phyloP scores from a whole-genome alignment of 2,329 filamentous ascomycete genomes.

The Alternaria ethzedia region DNA sequence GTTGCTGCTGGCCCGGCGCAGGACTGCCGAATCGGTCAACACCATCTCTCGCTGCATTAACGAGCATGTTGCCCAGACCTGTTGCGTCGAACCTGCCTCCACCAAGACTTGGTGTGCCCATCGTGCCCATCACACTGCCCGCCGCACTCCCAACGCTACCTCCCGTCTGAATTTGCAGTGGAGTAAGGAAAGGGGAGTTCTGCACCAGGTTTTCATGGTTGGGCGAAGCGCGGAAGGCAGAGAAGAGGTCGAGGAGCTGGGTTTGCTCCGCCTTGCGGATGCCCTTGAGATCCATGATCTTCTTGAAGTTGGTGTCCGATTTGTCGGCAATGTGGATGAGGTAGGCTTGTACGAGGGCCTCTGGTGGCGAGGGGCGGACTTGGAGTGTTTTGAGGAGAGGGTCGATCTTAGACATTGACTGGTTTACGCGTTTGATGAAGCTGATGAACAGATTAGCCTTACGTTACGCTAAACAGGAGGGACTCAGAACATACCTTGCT shows the following conservation, averaged over 20 bases:
- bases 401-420: constrained; percentile 85
- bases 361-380: constrained; percentile 86
- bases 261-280: constrained; percentile 81
- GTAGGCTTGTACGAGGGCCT: constrained; percentile 95
- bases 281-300: constrained; percentile 94
- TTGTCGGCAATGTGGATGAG: constrained; percentile 95
- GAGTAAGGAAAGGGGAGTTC: constrained; percentile 45
- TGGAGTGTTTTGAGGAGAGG: constrained; percentile 95
- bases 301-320: constrained; percentile 93
- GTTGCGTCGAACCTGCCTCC: constrained; percentile 74
- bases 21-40: constrained; percentile 75
- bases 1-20: constrained; percentile 41
- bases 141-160: constrained; percentile 51
- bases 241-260: constrained; percentile 87
- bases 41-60: constrained; percentile 85
- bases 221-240: constrained; percentile 75
- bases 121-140: constrained; percentile 48
- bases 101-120: constrained; percentile 46
- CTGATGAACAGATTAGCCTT: constrained; percentile 52
- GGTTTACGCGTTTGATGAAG: constrained; percentile 86
- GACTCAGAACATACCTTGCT: constrained; percentile 46
- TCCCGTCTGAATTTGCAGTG: constrained; percentile 41
- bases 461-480: not conserved
- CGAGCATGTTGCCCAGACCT: constrained; percentile 82
- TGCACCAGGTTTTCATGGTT: constrained; percentile 68